These are phyloP conservation scores for Diaporthe sp. DNA, from an alignment of 2,329 filamentous ascomycete genomes.

Conservation along the genomic window DNA sequence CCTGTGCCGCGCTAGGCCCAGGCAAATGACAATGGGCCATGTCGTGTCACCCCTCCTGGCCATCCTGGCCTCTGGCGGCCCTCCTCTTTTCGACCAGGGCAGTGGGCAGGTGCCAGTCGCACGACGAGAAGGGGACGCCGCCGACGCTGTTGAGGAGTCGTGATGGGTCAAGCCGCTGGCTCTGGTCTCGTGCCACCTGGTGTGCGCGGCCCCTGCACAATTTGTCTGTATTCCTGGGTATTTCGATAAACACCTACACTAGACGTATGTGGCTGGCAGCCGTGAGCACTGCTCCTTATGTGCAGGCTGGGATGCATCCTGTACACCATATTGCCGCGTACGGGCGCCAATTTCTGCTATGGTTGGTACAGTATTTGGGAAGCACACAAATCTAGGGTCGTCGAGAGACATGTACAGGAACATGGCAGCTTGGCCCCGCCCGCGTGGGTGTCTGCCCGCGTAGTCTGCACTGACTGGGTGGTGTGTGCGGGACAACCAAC, in stretches of 20 bases:
- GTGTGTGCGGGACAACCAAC: not conserved
- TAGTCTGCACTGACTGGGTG: conserved; percentile 1
- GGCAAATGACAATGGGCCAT: conserved; percentile 27
- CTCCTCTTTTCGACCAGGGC: not conserved
- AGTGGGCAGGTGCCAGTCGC: conserved; percentile 1
- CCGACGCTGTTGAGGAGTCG: conserved; percentile 10
- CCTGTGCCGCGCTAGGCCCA: conserved; percentile 40
- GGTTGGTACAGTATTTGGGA: not conserved
- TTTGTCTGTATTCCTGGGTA: not conserved
- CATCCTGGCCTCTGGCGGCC: not conserved
- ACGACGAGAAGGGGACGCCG: conserved; percentile 11
- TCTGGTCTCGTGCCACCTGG: not conserved
- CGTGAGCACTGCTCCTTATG: not conserved
- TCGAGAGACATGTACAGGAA: not conserved
- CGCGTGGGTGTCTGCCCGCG: not conserved
- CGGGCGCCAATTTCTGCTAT: not conserved
- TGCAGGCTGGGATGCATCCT: not conserved
- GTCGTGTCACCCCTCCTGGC: conserved; percentile 34
- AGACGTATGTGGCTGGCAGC: conserved; percentile 16
- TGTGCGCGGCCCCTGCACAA: not conserved
- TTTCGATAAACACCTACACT: not conserved
- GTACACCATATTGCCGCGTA: not conserved
- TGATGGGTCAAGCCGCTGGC: conserved; percentile 1
- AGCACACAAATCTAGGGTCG: not conserved
- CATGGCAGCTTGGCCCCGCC: not conserved